Evolutionary conservation across 352 stramenopile species (phyloP), one percentile per base, ranked within the genome.

Genomic region (Pythium sukuiense): DNA sequence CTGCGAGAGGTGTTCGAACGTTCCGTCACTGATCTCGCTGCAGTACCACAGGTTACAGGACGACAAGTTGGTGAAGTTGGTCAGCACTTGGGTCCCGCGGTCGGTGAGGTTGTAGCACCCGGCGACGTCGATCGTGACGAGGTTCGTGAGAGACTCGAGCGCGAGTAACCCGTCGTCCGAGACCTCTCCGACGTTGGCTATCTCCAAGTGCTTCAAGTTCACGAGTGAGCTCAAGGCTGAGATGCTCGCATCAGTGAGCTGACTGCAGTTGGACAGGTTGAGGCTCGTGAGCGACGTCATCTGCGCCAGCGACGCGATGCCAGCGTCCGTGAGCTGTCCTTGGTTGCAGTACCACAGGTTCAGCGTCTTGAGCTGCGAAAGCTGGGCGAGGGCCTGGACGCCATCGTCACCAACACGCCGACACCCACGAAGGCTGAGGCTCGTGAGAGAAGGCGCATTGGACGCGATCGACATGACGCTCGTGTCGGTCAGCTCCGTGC

Each of bases 291-390:
- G 72, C 49, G 81, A 87, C 12, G 63, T 73, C 37, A 91, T 74
- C 12, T 58, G 41, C 6, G 76, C 65, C 1, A 93, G 65, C 3
- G 79, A 75, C 0, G 68, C 71, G 53, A 93, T 81, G 6, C 82
- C 83, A 2, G 32, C 71, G 61, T 93, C 85, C 0, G 83, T 91
- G 27, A 93, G 73, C 52, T 87, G 71, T 0, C 83, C 85, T 76
- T 93, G 85, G 61, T 88, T 85, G 71, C 83, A 92, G 69, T 93
- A 93, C 85, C 83, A 93, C 5, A 93, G 61, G 20, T 92, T 92
- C 39, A 93, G 80, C 20, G 72, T 84, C 57, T 76, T 62, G 14
- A 92, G 62, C 18, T 76, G 60, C 29, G 57, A 46, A 6, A 92
- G 65, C 18, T 59, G 67, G 16, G 71, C 55, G 26, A 92, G 71